Evolutionary conservation across 768 basidiomycete genomes (phyloP), one percentile per base, ranked within the genome.

Genomic region (Suillus luteus): DNA sequence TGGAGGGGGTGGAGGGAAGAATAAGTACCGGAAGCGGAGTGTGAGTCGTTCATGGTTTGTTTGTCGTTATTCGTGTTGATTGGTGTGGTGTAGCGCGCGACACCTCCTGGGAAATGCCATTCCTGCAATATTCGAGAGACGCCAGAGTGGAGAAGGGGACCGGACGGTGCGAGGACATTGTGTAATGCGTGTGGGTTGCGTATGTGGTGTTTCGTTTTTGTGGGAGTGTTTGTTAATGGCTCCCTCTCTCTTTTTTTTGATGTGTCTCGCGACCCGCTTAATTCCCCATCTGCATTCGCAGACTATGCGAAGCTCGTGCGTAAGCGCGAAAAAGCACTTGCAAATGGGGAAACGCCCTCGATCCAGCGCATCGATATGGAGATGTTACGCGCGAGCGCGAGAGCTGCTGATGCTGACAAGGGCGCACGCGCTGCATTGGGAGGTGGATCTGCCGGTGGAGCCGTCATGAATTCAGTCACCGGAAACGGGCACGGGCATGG

Each of bases 121-220:
- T 92, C 92, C 38, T 93, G 92, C 73, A 91, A 92, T 76, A 93
- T 92, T 62, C 82, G 89, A 64, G 92, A 93, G 72, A 93, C 92
- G 5, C 92, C 92, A n/a, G 92, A 93, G 74, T 93, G 92, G 92
- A 77, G 92, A 60, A 84, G 91, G 31, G 92, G 92, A 17, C 92
- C 92, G 3, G 92, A 93, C 70, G 92, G 92, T 5, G 91, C 92
- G 31, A 79, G 92, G 70, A 93, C 92, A 9, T 72, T 93, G 69
- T 93, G 92, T 72, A 93, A 93, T 73, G 92, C 92, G 49, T 93
- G 92, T 76, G 92, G 92, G 38, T 77, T 93, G 68, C 92, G 92
- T 93, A 74, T 73, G 89, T 86, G 38, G 40, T 65, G 60, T 19
- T 57, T 59, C 33, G 37, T 22, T 24, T 22, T 8, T 40, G 14